Base-by-base conservation (phyloP, 2,329 filamentous ascomycete genomes). In the Fusarium stilboides region DNA sequence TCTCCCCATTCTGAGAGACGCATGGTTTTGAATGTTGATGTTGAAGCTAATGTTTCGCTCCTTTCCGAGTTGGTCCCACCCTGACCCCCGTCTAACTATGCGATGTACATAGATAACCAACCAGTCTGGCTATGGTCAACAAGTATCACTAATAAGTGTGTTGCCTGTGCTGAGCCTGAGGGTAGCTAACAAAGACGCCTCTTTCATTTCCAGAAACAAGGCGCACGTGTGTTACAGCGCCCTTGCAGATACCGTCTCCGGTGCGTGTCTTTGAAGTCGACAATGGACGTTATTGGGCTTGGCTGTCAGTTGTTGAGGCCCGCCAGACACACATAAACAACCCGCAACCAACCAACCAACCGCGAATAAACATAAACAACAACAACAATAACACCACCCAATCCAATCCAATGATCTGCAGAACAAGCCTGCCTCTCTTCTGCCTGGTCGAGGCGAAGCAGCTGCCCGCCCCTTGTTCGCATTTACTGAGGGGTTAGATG, bases 131-230 rank as follows among this genome's bases (percentile, higher is more conserved):
- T 28, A 28, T 28, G 26, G 26, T 53, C 40, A 46, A 44, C 33
- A 49, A 17, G 28, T 42, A 57, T 34, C 20, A 26, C 46, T 57
- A 28, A 52, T 13, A 13, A 31, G 10, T 31, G 12, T 31, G 13
- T 31, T 31, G 28, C 28, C 44, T 57, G 40, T 57, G 62, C 67
- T 57, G 34, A 34, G 45, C 46, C 46, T 31, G 52, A 45, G 50
- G 33, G 34, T 56, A 68, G 50, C 45, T 44, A 37, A 43, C 31
- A 58, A 49, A 58, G 22, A 47, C 40, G 34, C 52, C 43, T 56
- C 51, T 57, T 51, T 65, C 31, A 64, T 74, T 70, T 70, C 71
- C 71, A 74, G 69, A 69, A 72, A 69, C 65, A 51, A 52, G 53
- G 61, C 57, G 54, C 63, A 60, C 60, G 55, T 65, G 51, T 65